Evolutionary conservation across 768 basidiomycete genomes (phyloP).

Genomic region (Tylopilus plumbeoviolaceoides): DNA sequence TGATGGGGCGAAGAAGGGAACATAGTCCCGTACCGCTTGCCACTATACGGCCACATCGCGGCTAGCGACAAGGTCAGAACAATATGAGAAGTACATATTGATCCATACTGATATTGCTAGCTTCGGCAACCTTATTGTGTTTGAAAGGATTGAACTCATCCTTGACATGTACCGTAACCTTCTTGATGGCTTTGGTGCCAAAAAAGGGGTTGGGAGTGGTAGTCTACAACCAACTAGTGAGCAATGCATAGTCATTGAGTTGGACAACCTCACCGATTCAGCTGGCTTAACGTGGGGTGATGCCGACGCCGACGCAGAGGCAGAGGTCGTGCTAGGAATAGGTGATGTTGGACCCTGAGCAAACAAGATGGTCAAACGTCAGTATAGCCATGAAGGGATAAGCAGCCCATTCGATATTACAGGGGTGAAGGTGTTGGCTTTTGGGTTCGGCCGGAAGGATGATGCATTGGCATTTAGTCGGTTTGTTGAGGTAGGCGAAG

Average conservation of each 20-base stretch:
- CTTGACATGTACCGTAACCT: constrained; percentile 77
- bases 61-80: constrained; percentile 37
- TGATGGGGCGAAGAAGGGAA: constrained; percentile 63
- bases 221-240: constrained; percentile 25
- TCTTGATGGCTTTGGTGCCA: constrained; percentile 73
- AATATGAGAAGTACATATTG: background rate
- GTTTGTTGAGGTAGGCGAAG: constrained; percentile 54
- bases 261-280: constrained; percentile 43
- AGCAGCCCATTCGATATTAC: constrained; percentile 34
- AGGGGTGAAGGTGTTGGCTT: constrained; percentile 73
- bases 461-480: constrained; percentile 86
- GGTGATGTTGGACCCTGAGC: constrained; percentile 45
- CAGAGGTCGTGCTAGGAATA: constrained; percentile 37
- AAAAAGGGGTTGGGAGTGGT: constrained; percentile 84
- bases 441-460: constrained; percentile 86
- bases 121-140: constrained; percentile 73
- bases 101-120: constrained; percentile 67
- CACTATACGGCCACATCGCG: constrained; percentile 82
- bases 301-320: constrained; percentile 47
- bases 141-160: constrained; percentile 99
- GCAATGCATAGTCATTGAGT: background rate
- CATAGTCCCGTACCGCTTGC: constrained; percentile 79
- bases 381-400: constrained; percentile 10
- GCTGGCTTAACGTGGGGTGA: constrained; percentile 60
- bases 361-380: constrained; percentile 11